These are phyloP conservation scores for Phytophthora lateralis DNA, from an alignment of 352 stramenopile species.

Conservation along the genomic window DNA sequence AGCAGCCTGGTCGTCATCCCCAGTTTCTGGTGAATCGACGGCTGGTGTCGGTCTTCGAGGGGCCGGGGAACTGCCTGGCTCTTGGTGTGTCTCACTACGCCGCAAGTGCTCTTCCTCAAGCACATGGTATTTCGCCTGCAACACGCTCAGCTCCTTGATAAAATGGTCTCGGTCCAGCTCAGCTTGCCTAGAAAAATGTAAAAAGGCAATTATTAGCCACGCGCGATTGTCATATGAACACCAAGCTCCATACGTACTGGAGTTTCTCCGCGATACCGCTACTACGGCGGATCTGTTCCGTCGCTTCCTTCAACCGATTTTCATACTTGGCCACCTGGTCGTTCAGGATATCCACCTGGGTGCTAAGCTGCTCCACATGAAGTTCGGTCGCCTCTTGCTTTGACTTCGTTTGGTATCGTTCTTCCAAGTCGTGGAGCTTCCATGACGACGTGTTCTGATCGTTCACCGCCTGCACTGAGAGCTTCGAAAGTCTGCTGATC, in stretches of 20 bases:
- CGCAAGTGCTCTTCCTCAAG: slow-evolving; percentile 60
- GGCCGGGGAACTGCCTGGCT: background rate
- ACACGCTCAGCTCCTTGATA: slow-evolving; percentile 47
- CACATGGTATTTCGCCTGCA: slow-evolving; percentile 52
- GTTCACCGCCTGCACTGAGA: slow-evolving; percentile 42
- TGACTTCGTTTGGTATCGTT: slow-evolving; percentile 36
- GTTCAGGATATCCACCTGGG: slow-evolving; percentile 78
- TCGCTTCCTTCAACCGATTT: slow-evolving; percentile 62
- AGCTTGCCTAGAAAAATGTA: slow-evolving; percentile 35
- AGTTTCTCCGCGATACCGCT: slow-evolving; percentile 58
- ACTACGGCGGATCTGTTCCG: slow-evolving; percentile 53
- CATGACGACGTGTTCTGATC: slow-evolving; percentile 26
- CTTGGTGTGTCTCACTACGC: slow-evolving; percentile 10
- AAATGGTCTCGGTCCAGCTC: slow-evolving; percentile 59
- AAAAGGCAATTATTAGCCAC: background rate
- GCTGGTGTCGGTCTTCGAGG: background rate
- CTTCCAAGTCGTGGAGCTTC: slow-evolving; percentile 42
- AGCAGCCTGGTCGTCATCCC: slow-evolving; percentile 1
- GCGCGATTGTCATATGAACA: background rate
- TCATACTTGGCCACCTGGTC: slow-evolving; percentile 86
- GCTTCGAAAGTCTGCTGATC: slow-evolving; percentile 65
- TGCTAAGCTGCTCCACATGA: slow-evolving; percentile 71
- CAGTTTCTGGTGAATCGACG: slow-evolving; percentile 1
- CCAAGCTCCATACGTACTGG: slow-evolving; percentile 35
- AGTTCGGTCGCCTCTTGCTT: slow-evolving; percentile 55